Percentiles rank a stretch among this genome's conserved stretches.
Evolutionary conservation across 192 early-diverging fungal genomes (phyloP).

Genomic region (Pilaira anomala): DNA sequence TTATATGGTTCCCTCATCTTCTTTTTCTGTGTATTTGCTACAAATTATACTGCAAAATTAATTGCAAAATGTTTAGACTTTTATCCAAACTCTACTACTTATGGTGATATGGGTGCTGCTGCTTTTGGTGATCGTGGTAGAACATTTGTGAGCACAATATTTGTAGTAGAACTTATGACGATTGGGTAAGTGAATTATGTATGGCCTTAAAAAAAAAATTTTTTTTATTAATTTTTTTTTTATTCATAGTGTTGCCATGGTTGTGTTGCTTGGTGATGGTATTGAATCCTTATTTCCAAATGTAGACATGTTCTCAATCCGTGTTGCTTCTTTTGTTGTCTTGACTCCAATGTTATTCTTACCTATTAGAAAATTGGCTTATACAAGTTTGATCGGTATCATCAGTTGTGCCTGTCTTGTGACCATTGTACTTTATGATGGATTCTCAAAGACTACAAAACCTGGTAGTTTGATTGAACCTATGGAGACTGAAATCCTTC

Average conservation of each 20-base stretch:
- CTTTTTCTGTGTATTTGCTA: slow-evolving; percentile 35
- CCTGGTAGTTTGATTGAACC: slow-evolving; percentile 60
- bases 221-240: not conserved
- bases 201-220: not conserved
- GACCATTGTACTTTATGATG: slow-evolving; percentile 54
- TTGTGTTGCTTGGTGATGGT: slow-evolving; percentile 39
- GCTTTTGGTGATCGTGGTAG: slow-evolving; percentile 36
- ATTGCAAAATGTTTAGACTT: slow-evolving; percentile 41
- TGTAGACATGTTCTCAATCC: slow-evolving; percentile 37
- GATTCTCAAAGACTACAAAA: slow-evolving; percentile 37
- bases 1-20: slow-evolving; percentile 47
- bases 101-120: slow-evolving; percentile 39
- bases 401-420: slow-evolving; percentile 50
- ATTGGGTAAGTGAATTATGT: too few relatives aligned
- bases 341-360: slow-evolving; percentile 56
- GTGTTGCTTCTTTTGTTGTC: slow-evolving; percentile 44
- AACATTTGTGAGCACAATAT: slow-evolving; percentile 30
- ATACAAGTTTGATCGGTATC: slow-evolving; percentile 57
- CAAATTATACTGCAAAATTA: slow-evolving; percentile 58
- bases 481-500: slow-evolving; percentile 27
- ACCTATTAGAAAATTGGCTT: slow-evolving; percentile 48
- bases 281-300: slow-evolving; percentile 35
- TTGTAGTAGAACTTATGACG: slow-evolving; percentile 41
- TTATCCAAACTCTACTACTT: slow-evolving; percentile 25
- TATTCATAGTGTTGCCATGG: slow-evolving; percentile 34